phyloP scores from a whole-genome alignment of 805 yeast species.

The Candida endomychidarum region DNA sequence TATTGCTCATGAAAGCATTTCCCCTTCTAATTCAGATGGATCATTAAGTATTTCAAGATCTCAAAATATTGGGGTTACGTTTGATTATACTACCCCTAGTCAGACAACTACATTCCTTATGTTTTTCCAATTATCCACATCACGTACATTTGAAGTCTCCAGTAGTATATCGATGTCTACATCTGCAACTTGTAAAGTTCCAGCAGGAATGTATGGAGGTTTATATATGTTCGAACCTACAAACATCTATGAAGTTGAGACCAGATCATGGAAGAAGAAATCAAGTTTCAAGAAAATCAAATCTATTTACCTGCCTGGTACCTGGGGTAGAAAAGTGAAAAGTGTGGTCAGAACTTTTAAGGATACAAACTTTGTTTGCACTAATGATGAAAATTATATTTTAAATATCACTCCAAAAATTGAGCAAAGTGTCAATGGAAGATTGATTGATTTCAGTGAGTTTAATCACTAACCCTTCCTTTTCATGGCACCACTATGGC shows the following conservation, averaged over 20 bases:
- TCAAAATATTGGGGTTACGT: constrained; percentile 7
- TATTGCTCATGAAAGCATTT: constrained; percentile 1
- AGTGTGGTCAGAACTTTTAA: constrained; percentile 5
- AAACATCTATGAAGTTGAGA: constrained; percentile 1
- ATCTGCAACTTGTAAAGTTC: constrained; percentile 14
- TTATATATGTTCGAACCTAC: constrained; percentile 13
- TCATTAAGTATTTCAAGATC: constrained; percentile 1
- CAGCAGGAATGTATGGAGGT: constrained; percentile 13
- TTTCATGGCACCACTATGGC: no score
- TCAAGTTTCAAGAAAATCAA: constrained; percentile 1
- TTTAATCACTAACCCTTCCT: not conserved
- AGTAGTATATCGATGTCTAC: constrained; percentile 4
- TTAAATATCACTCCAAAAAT: not conserved
- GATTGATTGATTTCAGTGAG: constrained; percentile 3
- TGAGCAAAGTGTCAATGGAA: constrained; percentile 2
- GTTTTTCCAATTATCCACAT: constrained; percentile 1
- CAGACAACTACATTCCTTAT: not conserved
- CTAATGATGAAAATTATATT: constrained; percentile 7
- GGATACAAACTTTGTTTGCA: constrained; percentile 8
- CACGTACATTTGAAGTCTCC: constrained; percentile 1
- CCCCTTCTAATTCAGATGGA: constrained; percentile 5
- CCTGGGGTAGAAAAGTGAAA: constrained; percentile 8
- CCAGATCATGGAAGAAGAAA: constrained; percentile 13
- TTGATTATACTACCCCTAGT: not conserved
- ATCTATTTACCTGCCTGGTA: constrained; percentile 7